Evolutionary conservation across 2,329 filamentous ascomycete species (phyloP).

Genomic region (Hirsutella minnesotensis): DNA sequence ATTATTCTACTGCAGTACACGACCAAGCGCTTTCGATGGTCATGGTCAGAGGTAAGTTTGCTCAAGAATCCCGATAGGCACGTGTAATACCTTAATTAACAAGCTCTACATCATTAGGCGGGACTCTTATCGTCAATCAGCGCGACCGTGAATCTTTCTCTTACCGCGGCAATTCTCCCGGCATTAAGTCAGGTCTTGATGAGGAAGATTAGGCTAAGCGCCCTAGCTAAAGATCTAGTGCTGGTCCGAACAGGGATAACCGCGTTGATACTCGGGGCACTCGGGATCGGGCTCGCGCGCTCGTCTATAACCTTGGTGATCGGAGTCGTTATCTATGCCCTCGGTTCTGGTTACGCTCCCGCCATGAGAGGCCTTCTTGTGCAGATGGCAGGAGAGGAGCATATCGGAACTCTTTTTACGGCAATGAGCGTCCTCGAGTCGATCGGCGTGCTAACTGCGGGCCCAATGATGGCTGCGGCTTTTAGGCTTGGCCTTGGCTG

Average conservation of each 20-base stretch:
- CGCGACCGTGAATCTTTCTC: not conserved
- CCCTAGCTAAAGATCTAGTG: constrained; percentile 1
- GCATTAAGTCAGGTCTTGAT: not conserved
- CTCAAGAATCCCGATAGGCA: no score
- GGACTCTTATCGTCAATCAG: constrained; percentile 2
- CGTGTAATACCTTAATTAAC: not conserved
- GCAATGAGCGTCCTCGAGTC: constrained; percentile 8
- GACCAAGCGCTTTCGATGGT: constrained; percentile 7
- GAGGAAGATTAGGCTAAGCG: not conserved
- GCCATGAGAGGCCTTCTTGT: constrained; percentile 7
- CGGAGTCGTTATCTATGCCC: not conserved
- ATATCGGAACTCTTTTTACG: constrained; percentile 8
- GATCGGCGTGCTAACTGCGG: constrained; percentile 6
- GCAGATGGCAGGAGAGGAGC: constrained; percentile 4
- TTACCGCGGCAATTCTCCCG: not conserved
- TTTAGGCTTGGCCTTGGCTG: constrained; percentile 6
- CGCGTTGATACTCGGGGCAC: constrained; percentile 3
- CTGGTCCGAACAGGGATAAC: not conserved
- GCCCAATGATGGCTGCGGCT: constrained; percentile 7
- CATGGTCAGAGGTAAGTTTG: constrained; percentile 6
- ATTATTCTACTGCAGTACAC: constrained; percentile 7
- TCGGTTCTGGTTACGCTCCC: not conserved
- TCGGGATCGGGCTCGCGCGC: not conserved
- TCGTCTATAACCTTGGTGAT: not conserved
- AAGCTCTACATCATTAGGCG: not conserved